Base-by-base conservation (phyloP, 78 protist species). In the Monocercomonoides exilis region DNA sequence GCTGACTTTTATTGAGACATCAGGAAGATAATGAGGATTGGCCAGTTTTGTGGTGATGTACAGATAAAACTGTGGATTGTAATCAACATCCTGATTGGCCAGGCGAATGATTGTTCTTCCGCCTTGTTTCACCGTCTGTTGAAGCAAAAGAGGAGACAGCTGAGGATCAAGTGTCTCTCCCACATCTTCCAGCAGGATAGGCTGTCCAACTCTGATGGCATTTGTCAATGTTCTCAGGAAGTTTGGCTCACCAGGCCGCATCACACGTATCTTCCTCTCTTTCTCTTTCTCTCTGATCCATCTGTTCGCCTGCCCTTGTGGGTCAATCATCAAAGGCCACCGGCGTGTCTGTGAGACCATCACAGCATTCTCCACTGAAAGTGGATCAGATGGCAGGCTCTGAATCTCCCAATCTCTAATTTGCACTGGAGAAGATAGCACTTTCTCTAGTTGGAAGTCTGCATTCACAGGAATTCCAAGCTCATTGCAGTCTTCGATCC, bases 251-350 rank as follows among this genome's bases (percentile, higher is more conserved):
- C 85, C 32, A 36, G 80, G 70, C 86, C 91, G 93, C 88, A 87
- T 38, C n/a, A 89, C 29, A 43, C 43, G 43, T 43, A 91, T 44
- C n/a, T 43, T 42, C 4, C 42, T 32, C 86, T 90, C 92, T 91
- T 90, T 90, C 35, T n/a, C 42, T 32, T 86, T 54, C 70, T 54
- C 70, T 54, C 70, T 54, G 11, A 96, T 77, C 94, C 95, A 96
- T 33, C 43, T 29, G 88, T 88, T 90, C 21, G 96, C 96, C 63
- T 94, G 97, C 32, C 86, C 91, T 41, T 92, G 93, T 35, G 97
- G 97, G 81, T 94, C 97, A 81, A 94, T 94, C 82, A 90, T 81
- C 2, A 94, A 90, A 43, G 95, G 95, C 92, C 93, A 94, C 35
- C 95, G 87, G 42, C 38, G 82, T n/a, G 84, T 80, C 6, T 81